Conservation (phyloP, 305 asterid species). For the Solanum hybrid region DNA sequence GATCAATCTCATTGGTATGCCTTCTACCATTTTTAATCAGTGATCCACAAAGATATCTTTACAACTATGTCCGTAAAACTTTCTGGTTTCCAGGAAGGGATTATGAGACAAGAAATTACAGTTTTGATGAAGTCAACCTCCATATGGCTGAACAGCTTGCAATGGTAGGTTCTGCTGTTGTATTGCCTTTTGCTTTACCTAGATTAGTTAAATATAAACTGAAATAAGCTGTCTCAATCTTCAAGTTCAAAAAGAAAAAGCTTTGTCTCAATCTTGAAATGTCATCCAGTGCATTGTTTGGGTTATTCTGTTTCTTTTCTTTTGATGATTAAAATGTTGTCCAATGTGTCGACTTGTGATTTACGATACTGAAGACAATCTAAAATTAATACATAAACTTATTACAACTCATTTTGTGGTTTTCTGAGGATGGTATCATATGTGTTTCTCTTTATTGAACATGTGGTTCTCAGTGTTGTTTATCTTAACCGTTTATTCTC, state of each 20-base stretch:
- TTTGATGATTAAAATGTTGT: neutral
- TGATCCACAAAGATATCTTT: neutral
- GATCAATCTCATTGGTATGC: constrained; percentile 81
- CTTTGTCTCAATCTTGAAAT: neutral
- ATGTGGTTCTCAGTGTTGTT: neutral
- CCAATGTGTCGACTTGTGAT: neutral
- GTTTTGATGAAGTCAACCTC: constrained; percentile 89
- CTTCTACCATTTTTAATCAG: neutral
- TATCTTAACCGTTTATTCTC: neutral
- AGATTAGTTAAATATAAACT: neutral
- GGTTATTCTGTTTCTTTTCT: neutral
- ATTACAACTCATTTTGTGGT: neutral
- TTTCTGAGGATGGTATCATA: neutral
- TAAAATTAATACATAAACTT: neutral
- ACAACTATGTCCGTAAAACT: neutral
- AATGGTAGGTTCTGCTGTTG: constrained; percentile 29
- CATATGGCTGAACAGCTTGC: constrained; percentile 87
- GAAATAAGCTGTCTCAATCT: neutral
- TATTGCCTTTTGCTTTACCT: neutral
- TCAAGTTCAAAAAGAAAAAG: neutral
- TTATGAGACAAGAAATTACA: constrained; percentile 85
- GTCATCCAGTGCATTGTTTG: neutral
- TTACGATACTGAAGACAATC: neutral
- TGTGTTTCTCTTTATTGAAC: neutral
- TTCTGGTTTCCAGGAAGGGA: constrained; percentile 62